These are phyloP conservation scores for Sideroxylon spinosum DNA, from an alignment of 179 eudicot species.

Conservation along the genomic window DNA sequence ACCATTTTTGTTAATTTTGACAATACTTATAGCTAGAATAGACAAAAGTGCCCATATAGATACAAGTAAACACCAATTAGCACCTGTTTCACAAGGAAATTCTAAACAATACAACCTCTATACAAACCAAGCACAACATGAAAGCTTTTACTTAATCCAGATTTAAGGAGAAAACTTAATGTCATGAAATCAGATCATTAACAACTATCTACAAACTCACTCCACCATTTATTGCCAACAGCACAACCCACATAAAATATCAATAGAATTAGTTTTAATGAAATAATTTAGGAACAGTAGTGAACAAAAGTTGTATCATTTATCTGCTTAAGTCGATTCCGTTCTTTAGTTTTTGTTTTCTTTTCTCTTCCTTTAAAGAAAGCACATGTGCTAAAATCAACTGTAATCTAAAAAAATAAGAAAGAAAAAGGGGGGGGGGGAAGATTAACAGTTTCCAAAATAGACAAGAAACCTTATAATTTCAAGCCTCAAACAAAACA, in stretches of 20 bases:
- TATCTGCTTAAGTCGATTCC: too few species aligned
- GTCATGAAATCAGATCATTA: neutral
- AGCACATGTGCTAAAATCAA: neutral
- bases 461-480: neutral
- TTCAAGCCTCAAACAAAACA: neutral
- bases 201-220: neutral
- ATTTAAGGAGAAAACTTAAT: slow-evolving; percentile 2
- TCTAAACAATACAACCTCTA: neutral
- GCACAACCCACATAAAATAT: neutral
- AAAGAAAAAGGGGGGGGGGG: neutral
- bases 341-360: too few species aligned
- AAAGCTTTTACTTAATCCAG: neutral
- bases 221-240: neutral
- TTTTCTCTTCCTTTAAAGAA: neutral
- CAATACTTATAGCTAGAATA: neutral
- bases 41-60: neutral
- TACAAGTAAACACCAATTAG: neutral
- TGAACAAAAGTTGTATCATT: neutral
- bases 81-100: neutral
- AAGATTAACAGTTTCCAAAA: neutral
- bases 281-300: neutral
- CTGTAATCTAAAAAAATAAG: neutral
- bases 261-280: neutral
- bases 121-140: neutral
- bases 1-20: neutral